A percentile compares a stretch with the other conserved stretches of the same genome.
Evolutionary conservation across 441 rosid genomes (phyloP).

Genomic region (Lepidium campestre): DNA sequence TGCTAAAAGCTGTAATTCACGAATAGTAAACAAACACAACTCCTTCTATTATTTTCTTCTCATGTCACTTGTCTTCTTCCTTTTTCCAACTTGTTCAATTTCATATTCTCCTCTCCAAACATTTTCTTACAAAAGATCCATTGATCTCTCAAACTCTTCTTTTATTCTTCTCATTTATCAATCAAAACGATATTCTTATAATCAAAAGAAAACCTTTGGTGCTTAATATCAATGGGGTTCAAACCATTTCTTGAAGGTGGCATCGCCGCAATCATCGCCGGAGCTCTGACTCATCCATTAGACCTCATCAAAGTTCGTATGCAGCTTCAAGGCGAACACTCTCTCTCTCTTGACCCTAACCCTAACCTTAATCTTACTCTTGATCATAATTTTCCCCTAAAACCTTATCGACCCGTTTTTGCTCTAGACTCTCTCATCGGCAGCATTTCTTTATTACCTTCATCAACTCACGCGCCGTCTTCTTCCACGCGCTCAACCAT

Average conservation of each 20-base stretch:
- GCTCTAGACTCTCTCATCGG: conserved; percentile 34
- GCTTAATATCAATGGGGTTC: conserved; percentile 32
- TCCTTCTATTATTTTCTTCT: conserved; percentile 12
- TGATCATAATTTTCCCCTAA: conserved; percentile 26
- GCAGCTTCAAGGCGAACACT: conserved; percentile 61
- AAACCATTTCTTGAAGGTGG: conserved; percentile 64
- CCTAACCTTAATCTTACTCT: conserved; percentile 15
- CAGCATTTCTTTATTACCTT: conserved; percentile 30
- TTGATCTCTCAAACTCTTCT: neutral
- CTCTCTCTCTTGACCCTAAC: conserved; percentile 15
- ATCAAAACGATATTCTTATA: neutral
- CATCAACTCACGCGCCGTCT: conserved; percentile 24
- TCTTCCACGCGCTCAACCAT: conserved; percentile 37
- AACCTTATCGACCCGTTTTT: conserved; percentile 40
- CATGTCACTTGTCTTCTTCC: conserved; percentile 16
- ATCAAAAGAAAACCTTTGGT: neutral
- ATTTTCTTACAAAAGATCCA: conserved; percentile 17
- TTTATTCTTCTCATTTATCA: neutral
- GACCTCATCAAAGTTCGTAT: conserved; percentile 64
- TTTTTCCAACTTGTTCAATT: conserved; percentile 16
- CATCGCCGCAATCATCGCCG: conserved; percentile 50
- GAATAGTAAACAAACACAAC: conserved; percentile 21
- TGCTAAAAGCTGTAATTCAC: neutral
- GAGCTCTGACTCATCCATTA: conserved; percentile 52
- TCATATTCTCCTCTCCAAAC: conserved; percentile 9